phyloP scores from a whole-genome alignment of 352 stramenopile genomes.

The Elongisporangium anandrum region DNA sequence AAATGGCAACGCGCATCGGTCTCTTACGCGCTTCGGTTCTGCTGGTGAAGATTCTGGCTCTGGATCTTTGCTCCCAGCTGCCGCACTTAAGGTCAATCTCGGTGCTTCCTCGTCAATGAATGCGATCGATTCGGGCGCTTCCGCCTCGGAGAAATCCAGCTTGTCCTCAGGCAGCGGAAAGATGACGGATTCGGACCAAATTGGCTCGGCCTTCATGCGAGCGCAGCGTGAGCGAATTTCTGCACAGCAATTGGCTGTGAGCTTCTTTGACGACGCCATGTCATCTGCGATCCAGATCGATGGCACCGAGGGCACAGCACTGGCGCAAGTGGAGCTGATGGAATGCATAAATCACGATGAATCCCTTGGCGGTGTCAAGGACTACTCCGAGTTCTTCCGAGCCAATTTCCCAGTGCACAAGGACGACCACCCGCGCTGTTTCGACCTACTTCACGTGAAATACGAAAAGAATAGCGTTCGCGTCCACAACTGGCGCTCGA shows the following conservation, averaged over 20 bases:
- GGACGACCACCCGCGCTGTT: constrained; percentile 16
- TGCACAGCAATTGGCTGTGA: constrained; percentile 14
- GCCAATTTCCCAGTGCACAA: constrained; percentile 15
- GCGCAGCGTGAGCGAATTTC: constrained; percentile 12
- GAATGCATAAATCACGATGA: constrained; percentile 24
- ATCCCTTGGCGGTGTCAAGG: constrained; percentile 14
- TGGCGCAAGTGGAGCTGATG: constrained; percentile 25
- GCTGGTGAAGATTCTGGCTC: not conserved
- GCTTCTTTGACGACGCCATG: constrained; percentile 16
- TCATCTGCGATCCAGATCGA: constrained; percentile 12
- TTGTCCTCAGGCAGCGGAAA: not conserved
- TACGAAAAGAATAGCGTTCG: constrained; percentile 1
- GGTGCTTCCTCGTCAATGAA: too few relatives aligned
- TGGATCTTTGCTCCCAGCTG: not conserved
- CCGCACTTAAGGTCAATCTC: not conserved
- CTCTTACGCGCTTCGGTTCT: not conserved
- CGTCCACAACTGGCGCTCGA: constrained; percentile 13
- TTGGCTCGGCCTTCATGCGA: constrained; percentile 1
- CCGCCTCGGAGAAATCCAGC: not conserved
- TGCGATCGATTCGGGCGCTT: not conserved
- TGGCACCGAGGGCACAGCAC: constrained; percentile 17
- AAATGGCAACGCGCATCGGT: not conserved
- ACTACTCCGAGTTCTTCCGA: constrained; percentile 26
- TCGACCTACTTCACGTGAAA: constrained; percentile 9
- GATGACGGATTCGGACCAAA: too few relatives aligned